Conservation (phyloP, 352 stramenopile genomes). For the Phytophthora citrophthora region DNA sequence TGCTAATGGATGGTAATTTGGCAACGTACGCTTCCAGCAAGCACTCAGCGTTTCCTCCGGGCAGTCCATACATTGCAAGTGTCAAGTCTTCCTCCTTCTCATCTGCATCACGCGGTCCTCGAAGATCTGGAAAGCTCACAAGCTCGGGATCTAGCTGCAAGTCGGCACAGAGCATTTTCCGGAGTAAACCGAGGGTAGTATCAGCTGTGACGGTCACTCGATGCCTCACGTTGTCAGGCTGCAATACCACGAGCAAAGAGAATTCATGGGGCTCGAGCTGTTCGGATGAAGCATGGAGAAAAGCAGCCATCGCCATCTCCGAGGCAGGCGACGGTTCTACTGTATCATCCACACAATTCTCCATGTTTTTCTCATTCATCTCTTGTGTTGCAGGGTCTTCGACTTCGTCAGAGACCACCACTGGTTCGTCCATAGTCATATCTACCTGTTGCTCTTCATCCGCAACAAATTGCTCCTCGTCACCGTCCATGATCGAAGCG, state of each 20-base stretch:
- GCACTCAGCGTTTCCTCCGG: constrained; percentile 39
- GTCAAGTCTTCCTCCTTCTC: constrained; percentile 43
- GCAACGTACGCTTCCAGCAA: constrained; percentile 61
- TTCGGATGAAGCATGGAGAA: constrained; percentile 32
- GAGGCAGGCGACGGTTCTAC: constrained; percentile 16
- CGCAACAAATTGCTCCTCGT: constrained; percentile 13
- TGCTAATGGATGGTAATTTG: constrained; percentile 40
- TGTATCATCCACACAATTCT: neutral
- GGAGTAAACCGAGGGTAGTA: constrained; percentile 59
- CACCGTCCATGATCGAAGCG: constrained; percentile 19
- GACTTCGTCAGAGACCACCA: constrained; percentile 1
- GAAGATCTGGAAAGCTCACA: constrained; percentile 69
- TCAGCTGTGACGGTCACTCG: constrained; percentile 59
- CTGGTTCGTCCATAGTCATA: constrained; percentile 9
- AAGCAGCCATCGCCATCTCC: constrained; percentile 38
- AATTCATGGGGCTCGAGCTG: constrained; percentile 45
- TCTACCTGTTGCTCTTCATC: constrained; percentile 12
- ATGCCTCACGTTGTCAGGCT: constrained; percentile 81
- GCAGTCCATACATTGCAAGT: constrained; percentile 46
- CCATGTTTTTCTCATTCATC: constrained; percentile 7
- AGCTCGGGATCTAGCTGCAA: constrained; percentile 62
- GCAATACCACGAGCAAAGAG: constrained; percentile 68
- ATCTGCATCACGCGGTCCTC: constrained; percentile 31
- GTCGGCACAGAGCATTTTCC: constrained; percentile 60
- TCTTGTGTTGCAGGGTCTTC: constrained; percentile 28